Evolutionary conservation across 2,329 filamentous ascomycete genomes (phyloP).

Genomic region (Penicillium olsonii): DNA sequence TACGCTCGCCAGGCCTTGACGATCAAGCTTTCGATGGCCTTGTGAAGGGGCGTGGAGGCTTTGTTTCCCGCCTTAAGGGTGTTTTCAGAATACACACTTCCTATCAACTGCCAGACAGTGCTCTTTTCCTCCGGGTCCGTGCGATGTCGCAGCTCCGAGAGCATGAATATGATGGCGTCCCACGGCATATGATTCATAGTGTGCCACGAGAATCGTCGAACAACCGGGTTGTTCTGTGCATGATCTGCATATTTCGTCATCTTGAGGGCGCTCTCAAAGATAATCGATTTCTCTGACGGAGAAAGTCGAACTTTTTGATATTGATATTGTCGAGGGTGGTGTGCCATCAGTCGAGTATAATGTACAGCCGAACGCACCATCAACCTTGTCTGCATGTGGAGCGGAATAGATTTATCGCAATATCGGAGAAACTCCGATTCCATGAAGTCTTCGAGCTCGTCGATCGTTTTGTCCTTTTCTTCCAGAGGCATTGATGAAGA

Average conservation of each 20-base stretch:
- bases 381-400: slow-evolving; percentile 48
- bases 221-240: slow-evolving; percentile 35
- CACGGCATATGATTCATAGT: slow-evolving; percentile 52
- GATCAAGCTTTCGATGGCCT: slow-evolving; percentile 28
- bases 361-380: slow-evolving; percentile 48
- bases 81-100: slow-evolving; percentile 46
- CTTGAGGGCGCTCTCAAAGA: slow-evolving; percentile 41
- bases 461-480: slow-evolving; percentile 30
- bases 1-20: slow-evolving; percentile 30
- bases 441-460: slow-evolving; percentile 37
- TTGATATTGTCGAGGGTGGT: slow-evolving; percentile 43
- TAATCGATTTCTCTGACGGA: slow-evolving; percentile 21
- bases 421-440: slow-evolving; percentile 40
- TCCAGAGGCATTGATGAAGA: slow-evolving; percentile 19
- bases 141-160: slow-evolving; percentile 45
- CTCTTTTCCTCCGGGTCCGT: slow-evolving; percentile 37
- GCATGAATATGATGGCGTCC: slow-evolving; percentile 55
- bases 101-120: slow-evolving; percentile 49
- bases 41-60: slow-evolving; percentile 21
- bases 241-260: slow-evolving; percentile 25
- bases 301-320: slow-evolving; percentile 22
- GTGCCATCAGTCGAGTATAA: slow-evolving; percentile 48
- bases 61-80: slow-evolving; percentile 23
- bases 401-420: slow-evolving; percentile 42
- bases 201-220: slow-evolving; percentile 50